Percentiles rank a stretch among this genome's conserved stretches.
phyloP scores from a whole-genome alignment of 1,284 basidiomycete genomes.

The Ustilago sp. region DNA sequence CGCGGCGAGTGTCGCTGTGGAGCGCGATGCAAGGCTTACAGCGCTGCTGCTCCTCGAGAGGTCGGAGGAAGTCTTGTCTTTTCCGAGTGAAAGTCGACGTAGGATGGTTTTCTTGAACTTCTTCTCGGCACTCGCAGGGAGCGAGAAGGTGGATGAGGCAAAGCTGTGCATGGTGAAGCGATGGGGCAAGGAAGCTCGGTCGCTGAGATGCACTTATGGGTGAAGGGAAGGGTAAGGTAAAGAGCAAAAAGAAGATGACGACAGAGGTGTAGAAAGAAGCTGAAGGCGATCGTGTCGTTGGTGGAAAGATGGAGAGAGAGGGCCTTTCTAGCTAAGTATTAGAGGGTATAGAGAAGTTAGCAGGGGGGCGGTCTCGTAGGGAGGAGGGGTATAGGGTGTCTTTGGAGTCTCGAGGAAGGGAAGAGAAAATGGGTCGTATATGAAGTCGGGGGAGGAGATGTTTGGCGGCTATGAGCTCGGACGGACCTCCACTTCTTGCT shows the following conservation, averaged over 20 bases:
- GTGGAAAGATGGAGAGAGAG: background rate
- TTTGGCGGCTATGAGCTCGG: background rate
- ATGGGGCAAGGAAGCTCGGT: background rate
- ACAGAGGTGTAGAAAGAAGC: slow-evolving; percentile 1
- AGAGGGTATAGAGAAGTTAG: slow-evolving; percentile 6
- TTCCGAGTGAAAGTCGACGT: slow-evolving; percentile 26
- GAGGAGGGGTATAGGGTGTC: background rate
- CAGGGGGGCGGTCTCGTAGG: background rate
- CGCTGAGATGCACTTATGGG: background rate
- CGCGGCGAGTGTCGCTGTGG: slow-evolving; percentile 13
- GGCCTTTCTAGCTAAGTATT: background rate
- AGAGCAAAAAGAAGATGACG: background rate
- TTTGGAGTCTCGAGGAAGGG: background rate
- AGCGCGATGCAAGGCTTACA: slow-evolving; percentile 12
- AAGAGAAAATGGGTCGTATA: slow-evolving; percentile 5
- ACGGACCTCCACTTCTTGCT: background rate
- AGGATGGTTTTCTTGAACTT: slow-evolving; percentile 21
- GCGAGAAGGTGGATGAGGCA: slow-evolving; percentile 18
- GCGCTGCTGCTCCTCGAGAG: slow-evolving; percentile 7
- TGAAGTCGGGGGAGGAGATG: slow-evolving; percentile 8
- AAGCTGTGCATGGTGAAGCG: slow-evolving; percentile 22
- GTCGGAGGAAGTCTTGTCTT: slow-evolving; percentile 6
- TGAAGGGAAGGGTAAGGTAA: background rate
- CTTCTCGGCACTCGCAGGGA: slow-evolving; percentile 8
- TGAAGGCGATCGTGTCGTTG: background rate